phyloP scores from a whole-genome alignment of 495 filamentous ascomycete genomes.

The Aspergillus nanangensis region DNA sequence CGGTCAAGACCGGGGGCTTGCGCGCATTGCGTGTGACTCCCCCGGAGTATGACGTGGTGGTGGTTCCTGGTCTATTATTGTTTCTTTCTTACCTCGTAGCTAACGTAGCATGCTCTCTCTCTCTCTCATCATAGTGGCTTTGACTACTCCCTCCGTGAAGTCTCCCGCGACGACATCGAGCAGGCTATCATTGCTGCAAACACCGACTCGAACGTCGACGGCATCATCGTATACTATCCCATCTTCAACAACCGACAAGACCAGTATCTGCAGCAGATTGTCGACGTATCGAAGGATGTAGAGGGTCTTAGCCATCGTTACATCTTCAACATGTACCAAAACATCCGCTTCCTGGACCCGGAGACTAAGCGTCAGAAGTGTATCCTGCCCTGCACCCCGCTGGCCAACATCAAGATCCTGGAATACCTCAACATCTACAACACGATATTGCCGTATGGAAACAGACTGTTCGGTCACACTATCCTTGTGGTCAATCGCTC shows the following conservation, averaged over 20 bases:
- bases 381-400: conserved; percentile 89
- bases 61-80: too few species aligned
- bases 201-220: conserved; percentile 69
- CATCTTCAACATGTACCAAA: conserved; percentile 99
- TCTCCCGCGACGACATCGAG: conserved; percentile 84
- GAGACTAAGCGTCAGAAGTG: conserved; percentile 74
- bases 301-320: conserved; percentile 92
- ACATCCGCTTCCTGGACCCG: conserved; percentile 86
- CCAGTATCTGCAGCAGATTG: conserved; percentile 92
- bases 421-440: conserved; percentile 96
- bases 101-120: conserved; percentile 17
- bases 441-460: conserved; percentile 89
- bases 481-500: conserved; percentile 93
- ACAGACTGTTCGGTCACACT: conserved; percentile 83
- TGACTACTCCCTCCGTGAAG: conserved; percentile 73
- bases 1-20: too few species aligned
- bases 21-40: not conserved
- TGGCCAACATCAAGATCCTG: conserved; percentile 93
- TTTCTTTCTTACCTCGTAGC: conserved; percentile 18
- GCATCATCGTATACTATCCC: conserved; percentile 97
- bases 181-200: conserved; percentile 81
- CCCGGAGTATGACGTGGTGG: too few species aligned
- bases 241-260: conserved; percentile 89
- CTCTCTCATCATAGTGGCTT: conserved; percentile 82
- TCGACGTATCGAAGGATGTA: conserved; percentile 84